These are phyloP conservation scores for Penicillium subrubescens DNA, from an alignment of 495 filamentous ascomycete species.

Conservation along the genomic window DNA sequence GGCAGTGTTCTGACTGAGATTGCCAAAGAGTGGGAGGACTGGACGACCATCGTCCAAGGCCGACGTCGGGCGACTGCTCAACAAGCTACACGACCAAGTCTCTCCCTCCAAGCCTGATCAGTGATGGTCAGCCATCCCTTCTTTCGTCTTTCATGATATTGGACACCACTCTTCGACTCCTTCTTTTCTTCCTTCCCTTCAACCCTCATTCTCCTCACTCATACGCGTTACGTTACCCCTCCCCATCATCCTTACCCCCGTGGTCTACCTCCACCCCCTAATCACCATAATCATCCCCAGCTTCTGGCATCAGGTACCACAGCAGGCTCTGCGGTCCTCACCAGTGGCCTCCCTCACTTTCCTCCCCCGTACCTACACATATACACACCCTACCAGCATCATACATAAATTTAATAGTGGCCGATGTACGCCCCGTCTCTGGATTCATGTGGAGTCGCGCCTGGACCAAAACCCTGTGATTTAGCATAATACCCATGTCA, in stretches of 20 bases:
- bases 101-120: constrained; percentile 18
- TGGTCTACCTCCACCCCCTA: constrained; percentile 5
- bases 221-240: constrained; percentile 3
- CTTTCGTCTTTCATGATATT: neutral
- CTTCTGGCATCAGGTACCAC: constrained; percentile 13
- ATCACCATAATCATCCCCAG: constrained; percentile 10
- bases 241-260: constrained; percentile 5
- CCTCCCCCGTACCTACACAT: neutral
- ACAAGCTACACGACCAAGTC: constrained; percentile 23
- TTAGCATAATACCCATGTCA: constrained; percentile 35
- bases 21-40: constrained; percentile 92
- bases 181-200: neutral
- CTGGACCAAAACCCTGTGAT: constrained; percentile 25
- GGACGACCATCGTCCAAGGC: constrained; percentile 66
- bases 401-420: constrained; percentile 28
- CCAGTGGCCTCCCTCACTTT: neutral
- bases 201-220: neutral
- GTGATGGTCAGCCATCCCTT: neutral
- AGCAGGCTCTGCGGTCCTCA: constrained; percentile 33
- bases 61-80: constrained; percentile 39
- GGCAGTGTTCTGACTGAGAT: constrained; percentile 90
- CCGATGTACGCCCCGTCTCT: constrained; percentile 27
- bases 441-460: constrained; percentile 27
- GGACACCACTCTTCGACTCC: neutral
- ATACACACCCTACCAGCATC: constrained; percentile 6